These are phyloP conservation scores for Cephalotrichum gorgonifer DNA, from an alignment of 2,329 filamentous ascomycete species.

Conservation along the genomic window DNA sequence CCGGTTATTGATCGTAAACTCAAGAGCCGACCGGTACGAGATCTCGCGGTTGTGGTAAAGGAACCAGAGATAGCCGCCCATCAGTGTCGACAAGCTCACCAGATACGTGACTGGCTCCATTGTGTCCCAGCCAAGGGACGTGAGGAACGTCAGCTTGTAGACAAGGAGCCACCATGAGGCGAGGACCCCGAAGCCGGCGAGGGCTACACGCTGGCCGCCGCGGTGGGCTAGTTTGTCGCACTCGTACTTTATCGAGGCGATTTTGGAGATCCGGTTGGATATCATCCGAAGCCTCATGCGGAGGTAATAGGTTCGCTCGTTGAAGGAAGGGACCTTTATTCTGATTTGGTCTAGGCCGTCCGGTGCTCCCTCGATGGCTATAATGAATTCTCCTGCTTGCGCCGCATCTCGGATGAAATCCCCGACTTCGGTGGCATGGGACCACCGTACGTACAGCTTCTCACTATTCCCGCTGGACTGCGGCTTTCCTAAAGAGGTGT, in stretches of 20 bases:
- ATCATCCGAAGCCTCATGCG: constrained; percentile 66
- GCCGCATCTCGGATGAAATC: constrained; percentile 91
- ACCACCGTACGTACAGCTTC: constrained; percentile 68
- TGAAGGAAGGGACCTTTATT: constrained; percentile 77
- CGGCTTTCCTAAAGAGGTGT: background rate
- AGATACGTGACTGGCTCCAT: constrained; percentile 90
- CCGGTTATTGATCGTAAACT: constrained; percentile 70
- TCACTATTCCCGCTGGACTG: constrained; percentile 26
- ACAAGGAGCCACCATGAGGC: constrained; percentile 73
- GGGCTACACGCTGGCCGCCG: constrained; percentile 67
- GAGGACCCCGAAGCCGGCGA: constrained; percentile 66
- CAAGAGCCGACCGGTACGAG: constrained; percentile 76
- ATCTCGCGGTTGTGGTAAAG: constrained; percentile 86
- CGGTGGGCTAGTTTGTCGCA: constrained; percentile 71
- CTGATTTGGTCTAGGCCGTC: constrained; percentile 47
- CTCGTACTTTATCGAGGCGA: constrained; percentile 67
- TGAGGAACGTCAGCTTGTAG: constrained; percentile 62
- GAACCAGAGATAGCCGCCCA: constrained; percentile 89
- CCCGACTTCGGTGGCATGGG: constrained; percentile 77
- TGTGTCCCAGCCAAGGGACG: constrained; percentile 77
- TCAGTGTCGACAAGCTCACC: constrained; percentile 74
- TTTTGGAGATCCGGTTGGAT: constrained; percentile 54
- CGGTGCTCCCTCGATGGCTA: constrained; percentile 60
- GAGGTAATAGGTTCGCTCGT: constrained; percentile 83
- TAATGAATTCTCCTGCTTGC: constrained; percentile 71